These are phyloP conservation scores for Penicillium fimorum DNA, from an alignment of 495 filamentous ascomycete species.

Conservation along the genomic window DNA sequence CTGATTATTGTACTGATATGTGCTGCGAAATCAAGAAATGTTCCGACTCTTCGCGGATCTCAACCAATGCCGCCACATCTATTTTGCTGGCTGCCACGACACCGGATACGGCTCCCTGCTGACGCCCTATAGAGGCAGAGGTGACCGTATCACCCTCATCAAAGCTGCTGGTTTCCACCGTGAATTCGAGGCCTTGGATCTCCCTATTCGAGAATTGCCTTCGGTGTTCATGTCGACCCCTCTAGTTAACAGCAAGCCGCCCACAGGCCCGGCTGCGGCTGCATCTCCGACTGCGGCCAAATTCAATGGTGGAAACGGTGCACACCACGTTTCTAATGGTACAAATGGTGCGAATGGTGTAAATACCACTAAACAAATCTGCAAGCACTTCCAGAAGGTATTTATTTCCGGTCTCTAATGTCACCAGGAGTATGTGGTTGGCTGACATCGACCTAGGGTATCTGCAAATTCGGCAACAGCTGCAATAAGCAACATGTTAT, in stretches of 20 bases:
- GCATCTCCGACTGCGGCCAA: conserved; percentile 10
- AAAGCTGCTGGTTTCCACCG: conserved; percentile 40
- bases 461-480: conserved; percentile 38
- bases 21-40: conserved; percentile 39
- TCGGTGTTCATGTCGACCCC: conserved; percentile 43
- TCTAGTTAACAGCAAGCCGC: conserved; percentile 23
- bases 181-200: conserved; percentile 34
- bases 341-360: neutral
- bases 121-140: conserved; percentile 46
- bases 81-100: conserved; percentile 64
- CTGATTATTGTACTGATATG: neutral
- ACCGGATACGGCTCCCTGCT: conserved; percentile 56
- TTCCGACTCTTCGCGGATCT: conserved; percentile 58
- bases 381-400: conserved; percentile 45
- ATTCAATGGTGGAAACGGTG: conserved; percentile 13
- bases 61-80: conserved; percentile 64
- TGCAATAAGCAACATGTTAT: conserved; percentile 42
- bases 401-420: neutral
- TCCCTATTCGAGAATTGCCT: conserved; percentile 45
- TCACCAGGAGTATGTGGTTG: neutral
- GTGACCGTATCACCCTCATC: conserved; percentile 54
- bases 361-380: conserved; percentile 26
- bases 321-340: neutral
- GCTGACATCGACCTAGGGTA: conserved; percentile 28
- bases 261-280: conserved; percentile 8